Conservation (phyloP, 2,329 filamentous ascomycete genomes). For the Colletotrichum plurivorum region DNA sequence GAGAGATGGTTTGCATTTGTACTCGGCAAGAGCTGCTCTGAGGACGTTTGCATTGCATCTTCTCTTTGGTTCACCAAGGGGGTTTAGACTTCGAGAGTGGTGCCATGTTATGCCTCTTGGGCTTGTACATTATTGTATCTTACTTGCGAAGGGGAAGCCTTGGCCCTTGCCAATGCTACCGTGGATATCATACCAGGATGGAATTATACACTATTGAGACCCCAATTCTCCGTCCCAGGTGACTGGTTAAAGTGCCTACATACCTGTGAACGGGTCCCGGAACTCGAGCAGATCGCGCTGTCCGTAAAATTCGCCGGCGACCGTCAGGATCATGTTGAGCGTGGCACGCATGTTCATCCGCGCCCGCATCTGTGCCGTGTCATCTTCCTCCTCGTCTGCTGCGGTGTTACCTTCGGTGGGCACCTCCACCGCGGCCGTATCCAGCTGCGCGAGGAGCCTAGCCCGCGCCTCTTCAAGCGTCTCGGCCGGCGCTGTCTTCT, state of each 20-base stretch:
- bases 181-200: slow-evolving; percentile 31
- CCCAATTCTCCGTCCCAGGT: too few relatives aligned
- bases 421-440: slow-evolving; percentile 47
- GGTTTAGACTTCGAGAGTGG: background rate
- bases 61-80: slow-evolving; percentile 1
- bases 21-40: slow-evolving; percentile 43
- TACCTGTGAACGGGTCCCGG: slow-evolving; percentile 71
- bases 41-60: slow-evolving; percentile 31
- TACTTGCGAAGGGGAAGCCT: background rate
- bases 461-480: slow-evolving; percentile 63
- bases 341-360: slow-evolving; percentile 75
- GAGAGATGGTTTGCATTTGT: slow-evolving; percentile 24
- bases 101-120: slow-evolving; percentile 17
- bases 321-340: slow-evolving; percentile 91
- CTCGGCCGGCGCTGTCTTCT: slow-evolving; percentile 43
- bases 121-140: background rate
- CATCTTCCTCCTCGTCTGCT: slow-evolving; percentile 40
- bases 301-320: slow-evolving; percentile 90
- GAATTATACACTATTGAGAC: background rate
- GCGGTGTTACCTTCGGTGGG: slow-evolving; percentile 42
- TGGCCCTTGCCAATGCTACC: background rate
- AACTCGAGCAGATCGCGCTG: slow-evolving; percentile 88
- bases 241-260: slow-evolving; percentile 46
- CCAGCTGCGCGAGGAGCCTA: slow-evolving; percentile 62
- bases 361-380: slow-evolving; percentile 47